phyloP scores from a whole-genome alignment of 192 early-diverging fungal species.

The Coemansia erecta region DNA sequence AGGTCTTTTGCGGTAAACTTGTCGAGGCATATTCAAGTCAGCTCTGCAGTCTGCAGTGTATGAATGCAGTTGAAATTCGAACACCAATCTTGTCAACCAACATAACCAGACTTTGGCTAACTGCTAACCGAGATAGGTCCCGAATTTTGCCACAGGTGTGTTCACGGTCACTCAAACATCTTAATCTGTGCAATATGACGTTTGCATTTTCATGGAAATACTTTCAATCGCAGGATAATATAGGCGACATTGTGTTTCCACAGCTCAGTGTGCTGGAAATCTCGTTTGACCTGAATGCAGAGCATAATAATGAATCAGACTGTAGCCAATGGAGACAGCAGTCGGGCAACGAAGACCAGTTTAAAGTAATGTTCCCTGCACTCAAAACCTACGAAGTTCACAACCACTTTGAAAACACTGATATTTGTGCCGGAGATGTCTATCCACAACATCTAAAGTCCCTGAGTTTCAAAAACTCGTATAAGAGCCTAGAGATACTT shows the following conservation, averaged over 20 bases:
- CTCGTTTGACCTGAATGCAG: not conserved
- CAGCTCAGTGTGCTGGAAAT: not conserved
- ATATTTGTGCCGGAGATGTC: not conserved
- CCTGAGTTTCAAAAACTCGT: not conserved
- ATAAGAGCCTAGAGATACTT: not conserved
- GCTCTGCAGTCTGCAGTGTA: too few relatives aligned
- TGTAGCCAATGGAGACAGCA: not conserved
- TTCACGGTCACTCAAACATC: not conserved
- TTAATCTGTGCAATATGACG: not conserved
- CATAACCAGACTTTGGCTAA: too few relatives aligned
- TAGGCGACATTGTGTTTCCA: not conserved
- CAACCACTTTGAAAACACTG: not conserved
- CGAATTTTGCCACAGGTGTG: not conserved
- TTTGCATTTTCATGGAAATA: conserved; percentile 3
- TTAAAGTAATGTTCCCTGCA: not conserved
- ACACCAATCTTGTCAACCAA: too few relatives aligned
- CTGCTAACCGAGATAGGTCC: not conserved
- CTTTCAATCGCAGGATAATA: not conserved
- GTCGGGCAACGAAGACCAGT: not conserved
- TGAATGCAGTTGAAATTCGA: too few relatives aligned
- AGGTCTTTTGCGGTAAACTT: too few relatives aligned
- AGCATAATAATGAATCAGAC: not conserved
- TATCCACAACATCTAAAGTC: not conserved
- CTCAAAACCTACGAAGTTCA: not conserved
- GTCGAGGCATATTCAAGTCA: too few relatives aligned